Base-by-base conservation (phyloP, 202 grass and related monocot species). In the Elaeis oleifera region DNA sequence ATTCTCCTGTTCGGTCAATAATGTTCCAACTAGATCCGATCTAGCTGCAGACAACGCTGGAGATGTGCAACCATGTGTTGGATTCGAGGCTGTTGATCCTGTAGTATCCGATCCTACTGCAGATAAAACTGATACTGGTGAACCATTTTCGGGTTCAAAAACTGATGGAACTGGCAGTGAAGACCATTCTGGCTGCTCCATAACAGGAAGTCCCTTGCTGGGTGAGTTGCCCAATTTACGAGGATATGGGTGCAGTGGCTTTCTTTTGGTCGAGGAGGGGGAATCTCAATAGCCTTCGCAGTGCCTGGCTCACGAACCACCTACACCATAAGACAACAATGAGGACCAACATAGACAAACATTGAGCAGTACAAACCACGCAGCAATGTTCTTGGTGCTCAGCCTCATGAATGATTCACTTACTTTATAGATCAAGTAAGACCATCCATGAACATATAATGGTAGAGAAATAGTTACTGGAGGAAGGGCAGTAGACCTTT, bases 251-350 rank as follows among this genome's bases (percentile, higher is more conserved):
- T 81, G 87, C 15, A 88, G 3, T 24, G 87, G 87, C 49, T 85
- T 96, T 71, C 87, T 83, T 71, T 96, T 68, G 91, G 87, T 29
- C 91, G 86, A 24, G 91, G 91, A 19, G 91, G 91, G 49, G 91
- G 91, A 28, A 96, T 96, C 75, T 88, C 84, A 17, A 96, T 79
- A 15, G 31, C 39, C 16, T 55, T 68, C n/a, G 49, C 70, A 3
- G 70, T 64, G 2, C 54, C 82, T 13, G 51, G 4, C 20, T 73
- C 20, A 16, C 50, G 29, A 5, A 17, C 49, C 31, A 63, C 50
- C 70, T 73, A 29, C 17, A 25, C 23, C 22, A 3, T 18, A 54
- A 52, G 15, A 32, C 15, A 73, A 11, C 0, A 22, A 44, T 44
- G 36, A 44, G 36, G 36, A 11, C 36, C 36, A 44, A 44, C 9